These are phyloP conservation scores for Teratosphaeria destructans DNA, from an alignment of 2,329 filamentous ascomycete genomes.

Conservation along the genomic window DNA sequence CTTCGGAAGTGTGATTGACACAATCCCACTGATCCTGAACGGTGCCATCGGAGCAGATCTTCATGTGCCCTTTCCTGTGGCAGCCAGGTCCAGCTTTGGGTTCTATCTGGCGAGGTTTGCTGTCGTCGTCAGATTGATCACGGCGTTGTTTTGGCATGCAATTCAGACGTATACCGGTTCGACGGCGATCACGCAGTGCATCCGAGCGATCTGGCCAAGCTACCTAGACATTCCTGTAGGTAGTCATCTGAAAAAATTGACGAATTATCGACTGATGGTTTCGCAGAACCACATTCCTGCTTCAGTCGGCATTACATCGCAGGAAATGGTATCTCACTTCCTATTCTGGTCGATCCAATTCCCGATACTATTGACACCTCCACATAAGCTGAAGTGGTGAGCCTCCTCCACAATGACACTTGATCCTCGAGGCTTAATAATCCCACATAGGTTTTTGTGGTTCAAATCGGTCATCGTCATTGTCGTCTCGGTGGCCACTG, in stretches of 20 bases:
- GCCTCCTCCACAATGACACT: background rate
- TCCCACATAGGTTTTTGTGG: conserved; percentile 12
- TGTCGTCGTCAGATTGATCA: conserved; percentile 43
- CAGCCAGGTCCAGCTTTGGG: conserved; percentile 46
- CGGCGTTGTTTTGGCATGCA: conserved; percentile 53
- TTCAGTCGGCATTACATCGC: conserved; percentile 44
- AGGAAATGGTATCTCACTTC: conserved; percentile 47
- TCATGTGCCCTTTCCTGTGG: conserved; percentile 47
- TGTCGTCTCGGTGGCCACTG: conserved; percentile 45
- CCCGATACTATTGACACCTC: conserved; percentile 46
- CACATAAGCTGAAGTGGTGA: conserved; percentile 39
- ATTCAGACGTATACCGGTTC: conserved; percentile 57
- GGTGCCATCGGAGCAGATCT: conserved; percentile 40
- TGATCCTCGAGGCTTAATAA: too few relatives aligned
- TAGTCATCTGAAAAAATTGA: background rate
- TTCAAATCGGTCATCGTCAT: conserved; percentile 33
- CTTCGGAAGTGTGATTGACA: conserved; percentile 24
- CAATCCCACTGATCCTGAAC: conserved; percentile 17
- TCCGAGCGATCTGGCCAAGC: conserved; percentile 49
- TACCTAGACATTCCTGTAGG: conserved; percentile 30
- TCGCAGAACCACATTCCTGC: conserved; percentile 44
- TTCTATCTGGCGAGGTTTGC: conserved; percentile 48
- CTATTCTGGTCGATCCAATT: conserved; percentile 48
- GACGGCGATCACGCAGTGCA: conserved; percentile 41
- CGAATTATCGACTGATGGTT: background rate